Evolutionary conservation across 2,329 filamentous ascomycete genomes (phyloP), one percentile per base, ranked within the genome.

Genomic region (Parascedosporium putredinis): DNA sequence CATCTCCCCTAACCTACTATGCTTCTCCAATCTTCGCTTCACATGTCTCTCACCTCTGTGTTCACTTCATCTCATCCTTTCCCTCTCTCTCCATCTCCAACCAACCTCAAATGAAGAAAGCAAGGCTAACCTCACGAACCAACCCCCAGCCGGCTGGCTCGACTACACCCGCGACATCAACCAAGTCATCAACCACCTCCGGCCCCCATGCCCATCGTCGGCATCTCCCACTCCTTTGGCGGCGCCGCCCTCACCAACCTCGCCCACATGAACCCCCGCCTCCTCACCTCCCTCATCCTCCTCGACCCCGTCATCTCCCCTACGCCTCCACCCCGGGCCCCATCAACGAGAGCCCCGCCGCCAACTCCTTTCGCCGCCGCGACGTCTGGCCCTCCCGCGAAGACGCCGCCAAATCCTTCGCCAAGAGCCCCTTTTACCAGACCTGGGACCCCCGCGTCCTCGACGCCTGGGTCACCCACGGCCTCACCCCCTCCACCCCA

Each of bases 221-320:
- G 87, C 51, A 66, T 97, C 24, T 91, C 88, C 14, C 91, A 97
- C 67, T 95, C 88, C 57, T 90, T 95, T 72, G 91, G 91, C 57
- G 89, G 77, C 55, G 79, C 78, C 60, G 78, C 86, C 52, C 74
- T 96, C 49, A 73, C 78, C 49, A 81, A 88, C 57, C 72, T 91
- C 14, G 72, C 86, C 4, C 70, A 91, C 9, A 75, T 88, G 56
- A 85, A 95, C 65, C 89, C 91, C 2, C 84, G 89, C 6, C 78
- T 96, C 18, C 74, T 96, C 55, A 77, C 81, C 54, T 78, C 79
- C 6, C 66, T 95, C 5, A 71, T 95, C 42, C 75, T 95, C 27
- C 69, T 96, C n/a, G 90, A 96, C 61, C 88, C 90, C 1, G 86
- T 93, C 53, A 83, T 95, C 56, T 74, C 79, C 52, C 65, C 69